Percentiles rank a stretch among this genome's conserved stretches.
These are phyloP conservation scores for Arachis hypogaea DNA, from an alignment of 306 rosid species.

Conservation along the genomic window DNA sequence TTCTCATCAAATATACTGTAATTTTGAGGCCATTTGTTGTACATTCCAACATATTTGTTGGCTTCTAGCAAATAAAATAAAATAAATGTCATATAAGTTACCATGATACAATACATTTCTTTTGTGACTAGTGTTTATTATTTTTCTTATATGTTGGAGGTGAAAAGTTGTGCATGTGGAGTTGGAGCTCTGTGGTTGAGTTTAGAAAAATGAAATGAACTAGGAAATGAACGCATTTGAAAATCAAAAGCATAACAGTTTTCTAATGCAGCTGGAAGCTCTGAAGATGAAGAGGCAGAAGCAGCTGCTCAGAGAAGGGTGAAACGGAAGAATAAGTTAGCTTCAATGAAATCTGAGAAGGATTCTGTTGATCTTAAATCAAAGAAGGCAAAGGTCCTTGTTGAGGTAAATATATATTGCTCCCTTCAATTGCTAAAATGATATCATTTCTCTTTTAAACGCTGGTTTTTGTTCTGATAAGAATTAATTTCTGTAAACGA, in stretches of 20 bases:
- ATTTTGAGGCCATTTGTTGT: background rate
- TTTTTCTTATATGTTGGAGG: conserved; percentile 8
- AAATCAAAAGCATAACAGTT: conserved; percentile 29
- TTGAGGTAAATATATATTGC: conserved; percentile 72
- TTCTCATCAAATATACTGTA: background rate
- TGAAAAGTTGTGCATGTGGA: background rate
- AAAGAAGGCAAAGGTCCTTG: conserved; percentile 69
- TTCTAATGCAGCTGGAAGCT: conserved; percentile 57
- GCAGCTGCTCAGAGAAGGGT: conserved; percentile 47
- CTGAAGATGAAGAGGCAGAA: conserved; percentile 65
- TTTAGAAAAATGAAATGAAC: background rate
- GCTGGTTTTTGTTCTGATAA: conserved; percentile 11
- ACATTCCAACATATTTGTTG: background rate
- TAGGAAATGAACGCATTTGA: background rate
- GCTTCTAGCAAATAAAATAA: too few relatives aligned
- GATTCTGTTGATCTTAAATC: conserved; percentile 55
- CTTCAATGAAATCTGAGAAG: conserved; percentile 55
- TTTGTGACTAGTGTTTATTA: background rate
- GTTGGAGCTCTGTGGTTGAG: background rate
- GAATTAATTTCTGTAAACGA: conserved; percentile 6
- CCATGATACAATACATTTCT: background rate
- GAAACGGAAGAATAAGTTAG: conserved; percentile 43
- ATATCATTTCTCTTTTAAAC: conserved; percentile 16
- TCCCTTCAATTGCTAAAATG: conserved; percentile 4
- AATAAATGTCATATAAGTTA: too few relatives aligned